phyloP scores from a whole-genome alignment of 1,139 yeast species.

The Diutina mesorugosa region DNA sequence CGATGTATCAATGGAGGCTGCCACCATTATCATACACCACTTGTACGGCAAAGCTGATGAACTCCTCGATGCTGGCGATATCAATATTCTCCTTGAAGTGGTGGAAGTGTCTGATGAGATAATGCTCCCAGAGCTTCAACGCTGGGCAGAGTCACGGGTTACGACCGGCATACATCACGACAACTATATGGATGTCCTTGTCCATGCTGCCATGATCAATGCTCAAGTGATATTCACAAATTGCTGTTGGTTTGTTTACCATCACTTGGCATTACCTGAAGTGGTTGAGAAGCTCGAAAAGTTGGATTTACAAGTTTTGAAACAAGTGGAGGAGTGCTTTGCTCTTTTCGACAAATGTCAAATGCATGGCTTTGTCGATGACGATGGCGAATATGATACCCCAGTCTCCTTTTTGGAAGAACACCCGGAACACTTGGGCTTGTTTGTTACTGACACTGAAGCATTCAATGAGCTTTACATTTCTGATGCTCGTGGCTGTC shows the following conservation, averaged over 20 bases:
- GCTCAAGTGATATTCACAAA: conserved; percentile 45
- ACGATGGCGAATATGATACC: conserved; percentile 7
- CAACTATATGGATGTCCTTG: conserved; percentile 44
- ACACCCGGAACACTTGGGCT: neutral
- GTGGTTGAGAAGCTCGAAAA: conserved; percentile 5
- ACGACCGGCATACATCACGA: conserved; percentile 47
- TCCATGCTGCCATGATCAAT: conserved; percentile 37
- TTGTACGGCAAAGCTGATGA: neutral
- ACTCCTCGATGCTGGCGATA: conserved; percentile 19
- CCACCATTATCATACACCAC: neutral
- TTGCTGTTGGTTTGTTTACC: conserved; percentile 57
- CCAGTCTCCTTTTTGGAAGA: neutral
- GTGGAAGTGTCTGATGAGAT: conserved; percentile 56
- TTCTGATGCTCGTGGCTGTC: conserved; percentile 26
- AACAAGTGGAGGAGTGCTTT: conserved; percentile 17
- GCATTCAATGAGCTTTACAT: conserved; percentile 39
- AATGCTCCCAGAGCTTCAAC: conserved; percentile 44
- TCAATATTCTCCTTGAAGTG: conserved; percentile 44
- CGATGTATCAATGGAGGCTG: neutral
- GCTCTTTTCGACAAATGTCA: conserved; percentile 17
- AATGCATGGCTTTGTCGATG: conserved; percentile 10
- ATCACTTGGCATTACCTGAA: conserved; percentile 41
- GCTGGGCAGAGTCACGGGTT: conserved; percentile 49
- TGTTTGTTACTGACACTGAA: conserved; percentile 19
- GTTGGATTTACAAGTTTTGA: conserved; percentile 7